These are phyloP conservation scores for Rutstroemia sydowiana DNA, from an alignment of 2,329 filamentous ascomycete species.

Conservation along the genomic window DNA sequence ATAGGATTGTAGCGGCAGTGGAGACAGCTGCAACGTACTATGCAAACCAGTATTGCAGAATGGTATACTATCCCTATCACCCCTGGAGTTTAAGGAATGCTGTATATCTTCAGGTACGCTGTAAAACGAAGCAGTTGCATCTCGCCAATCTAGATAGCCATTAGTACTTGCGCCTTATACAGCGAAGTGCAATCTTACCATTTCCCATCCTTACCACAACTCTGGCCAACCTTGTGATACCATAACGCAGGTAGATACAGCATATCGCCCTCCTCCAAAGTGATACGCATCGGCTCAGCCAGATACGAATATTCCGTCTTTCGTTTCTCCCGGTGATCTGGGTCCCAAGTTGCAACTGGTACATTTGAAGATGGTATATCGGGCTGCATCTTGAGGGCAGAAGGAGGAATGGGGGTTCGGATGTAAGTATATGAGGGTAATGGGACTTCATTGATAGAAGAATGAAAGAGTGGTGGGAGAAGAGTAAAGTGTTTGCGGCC, in stretches of 20 bases:
- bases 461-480: slow-evolving; percentile 52
- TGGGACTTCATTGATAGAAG: slow-evolving; percentile 8
- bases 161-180: slow-evolving; percentile 6
- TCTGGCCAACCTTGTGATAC: slow-evolving; percentile 78
- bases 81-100: slow-evolving; percentile 22
- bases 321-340: slow-evolving; percentile 33
- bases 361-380: slow-evolving; percentile 31
- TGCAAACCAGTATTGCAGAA: slow-evolving; percentile 62
- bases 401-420: background rate
- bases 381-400: background rate
- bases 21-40: slow-evolving; percentile 38
- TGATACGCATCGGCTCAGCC: slow-evolving; percentile 57
- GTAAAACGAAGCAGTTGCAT: slow-evolving; percentile 28
- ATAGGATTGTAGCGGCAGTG: background rate
- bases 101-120: slow-evolving; percentile 26
- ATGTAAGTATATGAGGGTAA: slow-evolving; percentile 1
- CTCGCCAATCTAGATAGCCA: slow-evolving; percentile 25
- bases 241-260: slow-evolving; percentile 76
- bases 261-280: slow-evolving; percentile 68
- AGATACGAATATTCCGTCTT: slow-evolving; percentile 52
- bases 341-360: slow-evolving; percentile 70
- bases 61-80: slow-evolving; percentile 37
- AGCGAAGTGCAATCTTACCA: slow-evolving; percentile 18
- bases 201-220: slow-evolving; percentile 55
- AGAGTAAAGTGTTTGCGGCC: slow-evolving; percentile 70